phyloP scores from a whole-genome alignment of 2,329 filamentous ascomycete genomes.

The Curvularia spicifera region DNA sequence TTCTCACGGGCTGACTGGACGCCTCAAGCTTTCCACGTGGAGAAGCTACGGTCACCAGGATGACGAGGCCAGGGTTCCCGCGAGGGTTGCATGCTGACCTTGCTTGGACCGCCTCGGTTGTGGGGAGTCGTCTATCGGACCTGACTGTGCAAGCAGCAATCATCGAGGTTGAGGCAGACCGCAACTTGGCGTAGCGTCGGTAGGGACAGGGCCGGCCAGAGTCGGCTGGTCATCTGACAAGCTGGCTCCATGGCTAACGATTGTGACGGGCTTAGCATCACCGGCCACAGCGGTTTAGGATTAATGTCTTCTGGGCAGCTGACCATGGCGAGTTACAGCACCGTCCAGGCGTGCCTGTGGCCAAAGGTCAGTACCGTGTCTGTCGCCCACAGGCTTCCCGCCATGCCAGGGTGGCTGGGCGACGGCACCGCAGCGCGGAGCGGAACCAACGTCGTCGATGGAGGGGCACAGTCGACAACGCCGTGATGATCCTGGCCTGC shows the following conservation, averaged over 20 bases:
- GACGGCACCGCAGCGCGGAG: conserved; percentile 15
- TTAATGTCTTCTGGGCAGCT: conserved; percentile 26
- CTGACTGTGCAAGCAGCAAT: conserved; percentile 10
- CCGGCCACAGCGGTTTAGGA: conserved; percentile 21
- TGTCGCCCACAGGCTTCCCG: conserved; percentile 13
- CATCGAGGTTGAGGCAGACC: conserved; percentile 26
- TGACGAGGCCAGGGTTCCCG: conserved; percentile 18
- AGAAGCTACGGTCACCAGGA: conserved; percentile 12
- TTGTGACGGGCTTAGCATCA: conserved; percentile 16
- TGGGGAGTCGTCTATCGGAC: conserved; percentile 22
- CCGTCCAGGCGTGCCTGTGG: conserved; percentile 14
- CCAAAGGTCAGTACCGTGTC: conserved; percentile 14
- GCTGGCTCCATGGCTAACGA: conserved; percentile 13
- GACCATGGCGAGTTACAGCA: conserved; percentile 17
- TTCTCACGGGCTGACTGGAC: conserved; percentile 7
- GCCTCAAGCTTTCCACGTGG: conserved; percentile 30
- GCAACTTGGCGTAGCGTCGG: conserved; percentile 30
- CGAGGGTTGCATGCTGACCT: conserved; percentile 15
- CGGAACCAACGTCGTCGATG: conserved; percentile 11
- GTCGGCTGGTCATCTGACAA: conserved; percentile 26
- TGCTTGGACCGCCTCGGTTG: conserved; percentile 22
- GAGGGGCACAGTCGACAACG: conserved; percentile 3
- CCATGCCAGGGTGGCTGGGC: conserved; percentile 21
- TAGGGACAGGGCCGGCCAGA: conserved; percentile 25
- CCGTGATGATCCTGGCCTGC: conserved; percentile 3